Evolutionary conservation across 371 early-diverging fungal genomes (phyloP), one percentile per base, ranked within the genome.

Genomic region (Syncephalastrum racemosum): DNA sequence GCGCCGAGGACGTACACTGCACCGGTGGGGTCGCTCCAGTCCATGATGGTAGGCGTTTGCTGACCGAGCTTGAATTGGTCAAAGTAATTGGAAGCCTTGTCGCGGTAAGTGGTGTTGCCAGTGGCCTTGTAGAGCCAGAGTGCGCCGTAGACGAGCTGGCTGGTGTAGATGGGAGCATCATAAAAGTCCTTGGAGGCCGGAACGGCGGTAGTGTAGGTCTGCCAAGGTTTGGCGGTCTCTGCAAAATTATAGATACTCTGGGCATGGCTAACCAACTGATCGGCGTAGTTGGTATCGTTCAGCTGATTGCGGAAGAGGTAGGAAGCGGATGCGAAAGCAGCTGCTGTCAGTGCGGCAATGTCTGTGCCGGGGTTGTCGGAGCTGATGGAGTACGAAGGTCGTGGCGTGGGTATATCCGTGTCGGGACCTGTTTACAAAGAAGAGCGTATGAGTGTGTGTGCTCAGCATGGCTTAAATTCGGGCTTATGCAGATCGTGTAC

Each of bases 61-160:
- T 15, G 18, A 8, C 45, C 58, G n/a, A 72, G 25, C 13, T 57
- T 40, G 51, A 68, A 73, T 7, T 61, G 61, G 39, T 81, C 70
- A 52, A 84, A 74, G 25, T 81, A 86, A 22, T 59, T 60, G 24
- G 67, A 62, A 1, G 85, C 85, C 60, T 74, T 79, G 19, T 67
- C 57, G 45, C 73, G 68, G 46, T 84, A 86, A 1, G 54, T 59
- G 6, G 60, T 12, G 46, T 81, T 66, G 39, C 68, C 72, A 3
- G 82, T 84, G 6, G 81, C 71, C 41, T 72, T 73, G 64, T 77
- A 81, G 64, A 87, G 75, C 87, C 87, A 87, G 13, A 84, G 73
- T 1, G 84, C 80, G 15, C 77, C 85, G 73, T 71, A 84, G 2
- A 80, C 80, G 1, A 85, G 64, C 48, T 84, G 83, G 51, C 73